Conservation (phyloP, 2,329 filamentous ascomycete genomes). For the Curvularia verruculosa region DNA sequence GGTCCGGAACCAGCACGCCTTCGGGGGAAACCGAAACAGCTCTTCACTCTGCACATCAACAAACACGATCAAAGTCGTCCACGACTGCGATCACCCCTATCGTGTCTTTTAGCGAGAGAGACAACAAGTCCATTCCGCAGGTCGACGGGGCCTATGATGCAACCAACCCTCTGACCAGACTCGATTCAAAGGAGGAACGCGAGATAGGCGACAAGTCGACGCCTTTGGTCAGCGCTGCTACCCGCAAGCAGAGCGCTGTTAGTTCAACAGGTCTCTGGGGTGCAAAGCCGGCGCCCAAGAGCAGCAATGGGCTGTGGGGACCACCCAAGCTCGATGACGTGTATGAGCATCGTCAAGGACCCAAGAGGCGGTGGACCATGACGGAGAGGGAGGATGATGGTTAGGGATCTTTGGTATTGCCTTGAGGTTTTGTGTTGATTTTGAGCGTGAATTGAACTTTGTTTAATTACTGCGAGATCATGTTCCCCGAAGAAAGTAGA, state of each 20-base stretch:
- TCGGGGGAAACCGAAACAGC: constrained; percentile 40
- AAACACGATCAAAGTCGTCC: constrained; percentile 27
- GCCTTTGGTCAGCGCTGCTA: constrained; percentile 32
- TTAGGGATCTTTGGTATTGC: background rate
- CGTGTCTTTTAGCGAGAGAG: constrained; percentile 1
- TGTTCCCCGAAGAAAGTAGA: background rate
- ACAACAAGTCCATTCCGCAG: constrained; percentile 12
- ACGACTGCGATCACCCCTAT: constrained; percentile 15
- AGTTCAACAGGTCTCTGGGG: constrained; percentile 33
- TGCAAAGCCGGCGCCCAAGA: constrained; percentile 23
- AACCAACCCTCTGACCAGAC: constrained; percentile 13
- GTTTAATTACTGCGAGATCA: too few relatives aligned
- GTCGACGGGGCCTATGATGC: constrained; percentile 15
- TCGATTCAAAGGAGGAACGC: constrained; percentile 36
- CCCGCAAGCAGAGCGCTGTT: constrained; percentile 21
- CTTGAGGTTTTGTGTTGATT: background rate
- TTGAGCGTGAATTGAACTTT: background rate
- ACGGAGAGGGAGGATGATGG: constrained; percentile 39
- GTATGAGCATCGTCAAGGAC: constrained; percentile 46
- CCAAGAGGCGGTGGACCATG: constrained; percentile 55
- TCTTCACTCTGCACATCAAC: constrained; percentile 39
- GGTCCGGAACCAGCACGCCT: constrained; percentile 44
- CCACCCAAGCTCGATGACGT: constrained; percentile 43
- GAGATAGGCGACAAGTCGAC: constrained; percentile 41
- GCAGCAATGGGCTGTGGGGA: constrained; percentile 53